Evolutionary conservation across 2,329 filamentous ascomycete species (phyloP), one percentile per base, ranked within the genome.

Genomic region (Hymenoscyphus salicellus): DNA sequence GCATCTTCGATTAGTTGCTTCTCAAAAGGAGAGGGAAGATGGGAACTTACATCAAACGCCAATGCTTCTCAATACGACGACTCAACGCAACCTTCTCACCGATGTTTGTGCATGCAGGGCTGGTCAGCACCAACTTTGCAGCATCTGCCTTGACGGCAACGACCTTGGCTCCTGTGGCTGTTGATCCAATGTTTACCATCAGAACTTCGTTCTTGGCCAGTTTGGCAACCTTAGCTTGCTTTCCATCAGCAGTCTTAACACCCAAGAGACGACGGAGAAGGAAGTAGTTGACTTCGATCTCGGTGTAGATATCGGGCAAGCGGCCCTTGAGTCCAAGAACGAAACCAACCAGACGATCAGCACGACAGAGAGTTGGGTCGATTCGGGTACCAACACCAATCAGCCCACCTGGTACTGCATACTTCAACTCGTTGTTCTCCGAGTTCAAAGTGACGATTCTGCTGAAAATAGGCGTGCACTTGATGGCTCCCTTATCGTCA

Each of bases 201-300:
- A 99, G 89, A 75, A 98, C 93, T 80, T 99, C 95, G 81, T 97
- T 97, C 88, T 98, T 99, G 64, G 93, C 84, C 70, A 99, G 85
- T 84, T 99, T 99, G 74, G 93, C 93, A 71, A 99, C 95, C 89
- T 99, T 99, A 76, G 94, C 94, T 81, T 98, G 95, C 85, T 99
- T 99, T 78, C 95, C 95, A 73, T 99, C 95, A 68, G 94, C 93
- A 57, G 95, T 97, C 82, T 96, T 93, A 75, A 99, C 95, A 87
- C 95, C 95, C 64, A 99, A 87, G 68, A 99, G 85, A 74, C 95
- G 87, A 74, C 94, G 91, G 69, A 99, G 89, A 67, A 99, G 86
- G 86, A 98, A 99, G 85, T 98, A 99, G 86, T 98, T 98, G 80
- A 97, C 93, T 82, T 99, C 95, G 67, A 99, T 90, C 80, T 99